Evolutionary conservation across 306 rosid species (phyloP), one percentile per base, ranked within the genome.

Genomic region (Vigna mungo): DNA sequence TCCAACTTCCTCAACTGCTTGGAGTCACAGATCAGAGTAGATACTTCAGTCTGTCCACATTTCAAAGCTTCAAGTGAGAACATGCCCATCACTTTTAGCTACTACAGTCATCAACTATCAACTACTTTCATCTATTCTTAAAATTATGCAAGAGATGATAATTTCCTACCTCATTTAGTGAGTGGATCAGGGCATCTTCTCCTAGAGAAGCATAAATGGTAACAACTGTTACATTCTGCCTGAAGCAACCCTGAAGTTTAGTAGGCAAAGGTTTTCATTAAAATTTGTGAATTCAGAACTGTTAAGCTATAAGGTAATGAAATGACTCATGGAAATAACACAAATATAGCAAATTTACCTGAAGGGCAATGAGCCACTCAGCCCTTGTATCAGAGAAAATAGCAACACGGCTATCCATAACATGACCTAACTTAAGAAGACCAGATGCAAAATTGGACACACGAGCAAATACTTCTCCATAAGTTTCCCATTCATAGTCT

Each of bases 191-290:
- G 18, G 98, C 97, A 20, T 94, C 98, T 78, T 92, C 98, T 1
- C 98, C 97, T 5, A 94, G 88, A 39, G 98, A 89, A 76, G 98
- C 90, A 84, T 94, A 94, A 41, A 94, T 87, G 55, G 98, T 94
- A 68, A 92, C 97, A 59, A 94, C 90, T 9, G 96, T 87, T 68
- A 92, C 78, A 84, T 87, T 85, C 77, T 92, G 96, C 73, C 95
- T 87, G 77, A 94, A 92, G 84, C 93, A 94, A 75, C 98, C 97
- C 97, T 94, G 88, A 37, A 77, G 75, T 66, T 43, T 43, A 68
- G 18, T 60, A 18, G 7, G 6, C 41, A 36, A 81, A 56, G 30
- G 59, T 43, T 63, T 83, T 41, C 64, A 79, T 52, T 52, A 78
- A 53, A 55, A 66, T 9, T 14, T 68, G 41, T 44, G 20, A 80